Percentiles rank a stretch among this genome's conserved stretches.
Conservation (phyloP, 2,329 filamentous ascomycete species). For the Mycogone perniciosa region DNA sequence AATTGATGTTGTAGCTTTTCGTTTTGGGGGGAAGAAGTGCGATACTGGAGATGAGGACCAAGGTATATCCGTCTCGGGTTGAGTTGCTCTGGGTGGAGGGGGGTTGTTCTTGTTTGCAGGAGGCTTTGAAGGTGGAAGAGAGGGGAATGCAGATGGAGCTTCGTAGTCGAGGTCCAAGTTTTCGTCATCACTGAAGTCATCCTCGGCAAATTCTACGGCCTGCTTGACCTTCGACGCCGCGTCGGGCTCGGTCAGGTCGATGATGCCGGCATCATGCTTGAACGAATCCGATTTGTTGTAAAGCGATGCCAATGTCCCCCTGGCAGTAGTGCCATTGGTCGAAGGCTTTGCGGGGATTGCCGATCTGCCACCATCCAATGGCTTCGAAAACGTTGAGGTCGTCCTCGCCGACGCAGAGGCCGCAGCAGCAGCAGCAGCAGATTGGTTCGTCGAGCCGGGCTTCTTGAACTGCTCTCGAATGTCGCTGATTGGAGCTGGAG, state of each 20-base stretch:
- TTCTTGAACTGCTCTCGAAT: slow-evolving; percentile 48
- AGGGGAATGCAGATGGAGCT: slow-evolving; percentile 47
- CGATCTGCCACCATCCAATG: slow-evolving; percentile 23
- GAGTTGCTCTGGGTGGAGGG: slow-evolving; percentile 23
- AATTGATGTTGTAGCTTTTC: slow-evolving; percentile 13
- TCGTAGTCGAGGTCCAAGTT: slow-evolving; percentile 66
- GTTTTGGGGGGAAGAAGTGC: slow-evolving; percentile 36
- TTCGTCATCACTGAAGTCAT: slow-evolving; percentile 82
- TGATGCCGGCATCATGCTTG: slow-evolving; percentile 21
- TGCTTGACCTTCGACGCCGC: slow-evolving; percentile 22
- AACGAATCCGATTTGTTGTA: slow-evolving; percentile 45
- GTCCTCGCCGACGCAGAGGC: slow-evolving; percentile 33
- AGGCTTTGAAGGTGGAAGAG: slow-evolving; percentile 23
- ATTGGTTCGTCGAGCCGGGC: slow-evolving; percentile 28
- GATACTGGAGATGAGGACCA: slow-evolving; percentile 66
- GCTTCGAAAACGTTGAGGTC: slow-evolving; percentile 20
- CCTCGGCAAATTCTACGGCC: slow-evolving; percentile 60
- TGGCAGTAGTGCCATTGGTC: background rate
- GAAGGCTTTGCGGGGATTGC: slow-evolving; percentile 20
- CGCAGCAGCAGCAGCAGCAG: slow-evolving; percentile 25
- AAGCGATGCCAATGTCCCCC: slow-evolving; percentile 33
- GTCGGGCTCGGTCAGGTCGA: slow-evolving; percentile 30
- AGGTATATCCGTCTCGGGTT: slow-evolving; percentile 38
- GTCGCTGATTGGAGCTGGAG: slow-evolving; percentile 35
- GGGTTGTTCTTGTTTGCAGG: slow-evolving; percentile 21